A percentile compares a stretch with the other conserved stretches of the same genome.
These are phyloP conservation scores for Corylus americana DNA, from an alignment of 306 rosid species.

Conservation along the genomic window DNA sequence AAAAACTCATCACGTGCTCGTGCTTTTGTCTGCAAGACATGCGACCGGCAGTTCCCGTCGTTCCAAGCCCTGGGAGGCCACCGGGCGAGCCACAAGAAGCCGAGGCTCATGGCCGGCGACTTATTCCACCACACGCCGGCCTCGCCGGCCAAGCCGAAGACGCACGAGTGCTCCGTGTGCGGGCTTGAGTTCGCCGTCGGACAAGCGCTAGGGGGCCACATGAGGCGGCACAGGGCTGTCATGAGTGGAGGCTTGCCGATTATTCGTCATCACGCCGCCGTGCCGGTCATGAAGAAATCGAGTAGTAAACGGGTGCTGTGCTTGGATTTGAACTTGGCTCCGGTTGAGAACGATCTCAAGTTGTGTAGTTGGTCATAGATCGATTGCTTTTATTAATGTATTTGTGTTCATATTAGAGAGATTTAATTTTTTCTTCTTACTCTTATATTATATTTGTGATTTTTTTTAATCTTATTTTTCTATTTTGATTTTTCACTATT, in stretches of 20 bases:
- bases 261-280: background rate
- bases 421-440: no score
- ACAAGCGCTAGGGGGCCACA: constrained; percentile 94
- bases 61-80: constrained; percentile 95
- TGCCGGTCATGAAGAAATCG: constrained; percentile 45
- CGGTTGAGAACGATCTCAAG: constrained; percentile 43
- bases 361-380: constrained; percentile 25
- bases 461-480: no score
- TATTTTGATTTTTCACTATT: no score
- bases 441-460: no score
- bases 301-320: constrained; percentile 34
- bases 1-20: background rate
- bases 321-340: constrained; percentile 55
- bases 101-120: constrained; percentile 34
- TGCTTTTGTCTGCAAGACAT: constrained; percentile 68
- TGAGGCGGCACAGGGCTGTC: constrained; percentile 69
- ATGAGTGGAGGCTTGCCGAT: no score
- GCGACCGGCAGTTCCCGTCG: constrained; percentile 53
- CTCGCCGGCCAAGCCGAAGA: constrained; percentile 40
- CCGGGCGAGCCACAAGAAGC: constrained; percentile 79
- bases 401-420: no score
- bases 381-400: background rate
- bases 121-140: background rate
- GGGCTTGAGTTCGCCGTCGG: constrained; percentile 67
- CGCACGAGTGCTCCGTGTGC: constrained; percentile 71